Base-by-base conservation (phyloP, 805 yeast species). In the Lachancea fermentati region DNA sequence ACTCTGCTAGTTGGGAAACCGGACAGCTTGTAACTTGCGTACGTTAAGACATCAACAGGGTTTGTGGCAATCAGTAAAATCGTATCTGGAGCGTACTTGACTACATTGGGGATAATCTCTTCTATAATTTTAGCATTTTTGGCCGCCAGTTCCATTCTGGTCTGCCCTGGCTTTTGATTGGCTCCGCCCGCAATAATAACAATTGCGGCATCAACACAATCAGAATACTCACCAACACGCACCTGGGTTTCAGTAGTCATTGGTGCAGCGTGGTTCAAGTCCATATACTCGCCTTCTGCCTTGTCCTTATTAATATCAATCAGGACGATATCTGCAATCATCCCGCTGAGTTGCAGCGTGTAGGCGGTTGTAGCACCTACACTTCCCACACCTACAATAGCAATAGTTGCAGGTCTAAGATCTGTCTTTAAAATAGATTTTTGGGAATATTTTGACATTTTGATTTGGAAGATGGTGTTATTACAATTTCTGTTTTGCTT, bases 301-400 rank as follows among this genome's bases (percentile, higher is more conserved):
- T 32, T 43, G 26, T 43, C 44, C 34, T 41, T 35, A 17, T 36
- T 36, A 3, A 43, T 19, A 18, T 43, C 47, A 9, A 43, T 43
- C 26, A 43, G 33, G 6, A 40, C 38, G 18, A 43, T 43, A 22
- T 43, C 47, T 9, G 47, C 19, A 8, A 34, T 44, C 16, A 43
- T 19, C 14, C 44, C 41, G 29, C 44, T 43, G 18, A 43, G 38
- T 8, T 40, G 41, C 15, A 43, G 19, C 4, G 47, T 40, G 30
- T 43, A 43, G 7, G 47, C 47, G 3, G 44, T 40, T 11, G 47
- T 36, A 7, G 47, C 40, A 4, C 44, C 47, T 4, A 43, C 44
- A 26, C 41, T 36, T 13, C 47, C 47, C 15, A 36, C 41, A 1
- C 47, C 47, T 8, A 43, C 41, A n/a, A 43, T 28, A n/a, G 39